Evolutionary conservation across 371 early-diverging fungal species (phyloP), one percentile per base, ranked within the genome.

Genomic region (Mortierella sp.): DNA sequence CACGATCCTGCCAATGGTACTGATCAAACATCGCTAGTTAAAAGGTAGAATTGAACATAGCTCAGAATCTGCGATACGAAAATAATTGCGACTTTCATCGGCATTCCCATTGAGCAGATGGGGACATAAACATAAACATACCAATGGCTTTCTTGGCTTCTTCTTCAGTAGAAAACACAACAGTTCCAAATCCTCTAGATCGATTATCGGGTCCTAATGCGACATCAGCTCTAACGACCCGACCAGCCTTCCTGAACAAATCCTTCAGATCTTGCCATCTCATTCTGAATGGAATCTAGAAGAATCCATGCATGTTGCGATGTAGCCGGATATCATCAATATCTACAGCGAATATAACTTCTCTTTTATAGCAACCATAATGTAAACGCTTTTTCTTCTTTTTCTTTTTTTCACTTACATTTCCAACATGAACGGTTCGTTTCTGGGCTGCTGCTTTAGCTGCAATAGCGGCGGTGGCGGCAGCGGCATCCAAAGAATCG

Each of bases 241-340:
- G 77, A 21, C 94, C 95, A 13, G 93, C 92, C 68, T 91, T 88
- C 63, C 93, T 85, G 83, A 96, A 95, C 32, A 94, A 69, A 85
- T 95, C 95, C 77, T 95, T 95, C 70, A 96, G 77, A 74, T 95
- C 94, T 77, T 95, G 94, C 95, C 95, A 96, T 60, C 91, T 88
- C 50, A 88, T 88, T 41, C 89, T 86, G 70, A 87, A 92, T 10
- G 96, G 95, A 59, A 96, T 86, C 92, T 96, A 78, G 28, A 50
- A 36, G 36, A 36, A 3, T 6, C 36, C 36, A 36, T 6, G 6
- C 36, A 6, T 36, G 36, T 36, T 36, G 36, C 36, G 7, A 36
- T 0, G 36, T 36, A 6, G 7, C 36, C 28, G 58, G 11, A 10
- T 45, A 45, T n/a, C 50, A 19, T 40, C 22, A 45, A 57, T 41